Conservation (phyloP, 2,329 filamentous ascomycete species). For the Lachnellula occidentalis region DNA sequence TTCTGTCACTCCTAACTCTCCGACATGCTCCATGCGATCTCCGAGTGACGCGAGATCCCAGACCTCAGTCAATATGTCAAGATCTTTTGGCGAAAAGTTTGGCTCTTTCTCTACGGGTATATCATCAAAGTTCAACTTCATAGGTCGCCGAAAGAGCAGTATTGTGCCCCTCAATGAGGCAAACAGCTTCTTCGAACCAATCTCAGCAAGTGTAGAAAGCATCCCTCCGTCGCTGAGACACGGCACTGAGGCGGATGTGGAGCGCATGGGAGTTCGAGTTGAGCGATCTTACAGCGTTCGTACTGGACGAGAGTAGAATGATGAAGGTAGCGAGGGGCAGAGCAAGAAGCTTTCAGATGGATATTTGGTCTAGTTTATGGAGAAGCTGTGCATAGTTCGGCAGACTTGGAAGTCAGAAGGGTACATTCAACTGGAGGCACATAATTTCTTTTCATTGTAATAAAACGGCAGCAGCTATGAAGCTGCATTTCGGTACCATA, state of each 20-base stretch:
- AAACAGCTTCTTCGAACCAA: conserved; percentile 12
- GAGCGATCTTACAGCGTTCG: conserved; percentile 22
- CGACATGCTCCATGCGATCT: not conserved
- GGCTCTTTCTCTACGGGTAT: not conserved
- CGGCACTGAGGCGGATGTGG: conserved; percentile 26
- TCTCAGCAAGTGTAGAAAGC: conserved; percentile 9
- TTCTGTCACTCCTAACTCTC: conserved; percentile 22
- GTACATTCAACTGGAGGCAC: not conserved
- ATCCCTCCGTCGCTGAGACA: conserved; percentile 11
- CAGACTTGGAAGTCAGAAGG: not conserved
- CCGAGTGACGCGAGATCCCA: not conserved
- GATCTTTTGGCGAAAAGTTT: not conserved
- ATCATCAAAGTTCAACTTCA: not conserved
- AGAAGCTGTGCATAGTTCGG: not conserved
- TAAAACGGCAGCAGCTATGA: not conserved
- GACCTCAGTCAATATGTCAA: not conserved
- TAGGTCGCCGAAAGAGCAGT: not conserved
- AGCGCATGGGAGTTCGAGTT: conserved; percentile 25
- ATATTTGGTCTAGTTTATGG: not conserved
- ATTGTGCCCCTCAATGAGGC: conserved; percentile 5
- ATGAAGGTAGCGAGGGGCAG: not conserved
- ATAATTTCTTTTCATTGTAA: not conserved
- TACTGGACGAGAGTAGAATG: not conserved
- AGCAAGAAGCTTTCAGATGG: not conserved
- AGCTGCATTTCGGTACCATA: not conserved